Evolutionary conservation across 2,329 filamentous ascomycete species (phyloP).

Genomic region (Chalara sp.): DNA sequence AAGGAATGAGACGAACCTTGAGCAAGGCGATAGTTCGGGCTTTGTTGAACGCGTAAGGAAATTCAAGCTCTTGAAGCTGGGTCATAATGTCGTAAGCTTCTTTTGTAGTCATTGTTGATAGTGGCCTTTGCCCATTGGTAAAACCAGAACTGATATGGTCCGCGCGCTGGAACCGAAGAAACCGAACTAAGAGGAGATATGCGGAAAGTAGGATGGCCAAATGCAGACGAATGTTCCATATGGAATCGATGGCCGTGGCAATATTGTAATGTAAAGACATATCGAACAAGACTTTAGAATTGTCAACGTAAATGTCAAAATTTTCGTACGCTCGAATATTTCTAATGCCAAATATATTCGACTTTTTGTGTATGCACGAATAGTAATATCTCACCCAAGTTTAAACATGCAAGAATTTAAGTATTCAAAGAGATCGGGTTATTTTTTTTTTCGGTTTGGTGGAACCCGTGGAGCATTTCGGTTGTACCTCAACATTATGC

Average conservation of each 20-base stretch:
- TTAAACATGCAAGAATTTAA: too few relatives aligned
- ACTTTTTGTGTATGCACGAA: too few relatives aligned
- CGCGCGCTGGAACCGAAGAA: slow-evolving; percentile 12
- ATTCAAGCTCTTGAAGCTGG: slow-evolving; percentile 27
- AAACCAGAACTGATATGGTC: slow-evolving; percentile 11
- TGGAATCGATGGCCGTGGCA: neutral
- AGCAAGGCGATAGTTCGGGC: slow-evolving; percentile 19
- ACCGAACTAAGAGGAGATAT: slow-evolving; percentile 13
- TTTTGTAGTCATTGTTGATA: slow-evolving; percentile 27
- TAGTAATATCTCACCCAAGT: too few relatives aligned
- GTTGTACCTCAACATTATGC: too few relatives aligned
- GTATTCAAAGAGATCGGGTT: too few relatives aligned
- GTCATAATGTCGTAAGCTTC: slow-evolving; percentile 25
- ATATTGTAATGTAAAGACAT: neutral
- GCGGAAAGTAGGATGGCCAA: slow-evolving; percentile 2
- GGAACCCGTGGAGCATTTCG: too few relatives aligned
- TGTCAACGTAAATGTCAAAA: too few relatives aligned
- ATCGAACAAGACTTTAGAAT: too few relatives aligned
- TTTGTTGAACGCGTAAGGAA: slow-evolving; percentile 25
- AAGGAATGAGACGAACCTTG: neutral
- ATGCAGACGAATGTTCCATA: slow-evolving; percentile 1
- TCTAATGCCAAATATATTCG: too few relatives aligned
- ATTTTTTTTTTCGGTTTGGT: too few relatives aligned
- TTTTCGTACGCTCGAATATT: too few relatives aligned
- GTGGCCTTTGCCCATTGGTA: slow-evolving; percentile 7